Base-by-base conservation (phyloP, 371 early-diverging fungal genomes). In the Mortierella polycephala region DNA sequence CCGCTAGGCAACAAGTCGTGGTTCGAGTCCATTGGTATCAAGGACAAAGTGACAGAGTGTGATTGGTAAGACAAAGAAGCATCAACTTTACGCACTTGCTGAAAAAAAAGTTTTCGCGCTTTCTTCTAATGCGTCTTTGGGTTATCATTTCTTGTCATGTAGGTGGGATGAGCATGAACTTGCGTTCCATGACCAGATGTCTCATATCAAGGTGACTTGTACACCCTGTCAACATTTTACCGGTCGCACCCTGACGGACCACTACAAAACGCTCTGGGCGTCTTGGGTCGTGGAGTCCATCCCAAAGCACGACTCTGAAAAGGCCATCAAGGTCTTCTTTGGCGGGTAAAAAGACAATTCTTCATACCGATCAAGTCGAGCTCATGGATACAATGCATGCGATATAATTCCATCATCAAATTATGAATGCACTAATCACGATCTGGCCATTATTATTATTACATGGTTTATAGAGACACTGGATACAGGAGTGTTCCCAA, bases 161-260 rank as follows among this genome's bases (percentile, higher is more conserved):
- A 74, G 74, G 74, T 93, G 93, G 93, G 91, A 93, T 54, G 82
- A 81, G 40, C 84, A 86, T 45, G 75, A 83, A 9, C 69, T 89
- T 56, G 54, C 73, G 37, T 62, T 83, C 69, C 62, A 75, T 47
- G 62, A 60, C 30, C 44, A 64, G 57, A 60, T 57, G 41, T 50
- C 64, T 13, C 37, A 63, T 8, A 21, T 88, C 53, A 83, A 75
- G 64, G 69, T 90, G 21, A 86, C 84, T 0, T 93, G 93, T 65
- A 91, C 91, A 0, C 93, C 93, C 8, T 87, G 88, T 64, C 95
- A 95, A 67, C 95, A 95, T 75, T 93, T 91, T 77, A 89, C 90
- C 4, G 89, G 90, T 6, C 84, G 95, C 44, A 81, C 86, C 0
- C 11, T 90, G 23, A 67, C 81, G 13, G 95, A 95, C 69, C 83